Percentiles rank a stretch among this genome's conserved stretches.
Evolutionary conservation across 2,329 filamentous ascomycete genomes (phyloP).

Genomic region (Hymenoscyphus albidus): DNA sequence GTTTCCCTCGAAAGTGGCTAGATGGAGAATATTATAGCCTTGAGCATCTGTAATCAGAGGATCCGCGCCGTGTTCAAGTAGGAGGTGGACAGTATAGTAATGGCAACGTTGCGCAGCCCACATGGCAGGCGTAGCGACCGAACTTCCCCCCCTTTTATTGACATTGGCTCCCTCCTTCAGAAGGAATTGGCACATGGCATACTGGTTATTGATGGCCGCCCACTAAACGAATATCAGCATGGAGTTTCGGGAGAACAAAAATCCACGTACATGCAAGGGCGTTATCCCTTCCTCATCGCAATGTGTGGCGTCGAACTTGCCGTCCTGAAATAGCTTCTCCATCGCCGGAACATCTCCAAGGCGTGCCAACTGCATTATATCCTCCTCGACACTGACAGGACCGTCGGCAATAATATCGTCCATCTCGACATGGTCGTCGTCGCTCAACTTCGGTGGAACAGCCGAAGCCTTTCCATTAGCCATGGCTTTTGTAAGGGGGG

Average conservation of each 20-base stretch:
- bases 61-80: constrained; percentile 88
- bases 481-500: constrained; percentile 43
- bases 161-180: constrained; percentile 75
- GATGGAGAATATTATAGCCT: constrained; percentile 96
- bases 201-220: constrained; percentile 99
- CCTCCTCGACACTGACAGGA: constrained; percentile 51
- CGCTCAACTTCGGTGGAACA: constrained; percentile 53
- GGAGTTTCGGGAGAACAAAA: background rate
- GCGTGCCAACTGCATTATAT: constrained; percentile 94
- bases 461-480: constrained; percentile 52
- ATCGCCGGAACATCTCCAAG: constrained; percentile 82
- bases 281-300: constrained; percentile 91
- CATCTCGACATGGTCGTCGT: constrained; percentile 35
- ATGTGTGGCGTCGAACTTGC: constrained; percentile 77
- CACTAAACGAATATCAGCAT: constrained; percentile 55
- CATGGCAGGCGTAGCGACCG: constrained; percentile 86
- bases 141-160: constrained; percentile 93
- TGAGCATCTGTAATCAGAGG: constrained; percentile 88
- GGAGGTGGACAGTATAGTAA: constrained; percentile 91
- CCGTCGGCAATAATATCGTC: constrained; percentile 30
- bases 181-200: constrained; percentile 93
- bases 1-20: constrained; percentile 95
- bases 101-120: constrained; percentile 97
- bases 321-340: constrained; percentile 82
- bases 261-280: constrained; percentile 73